Conservation (phyloP, 1,284 basidiomycete species). For the Ganoderma boninense region DNA sequence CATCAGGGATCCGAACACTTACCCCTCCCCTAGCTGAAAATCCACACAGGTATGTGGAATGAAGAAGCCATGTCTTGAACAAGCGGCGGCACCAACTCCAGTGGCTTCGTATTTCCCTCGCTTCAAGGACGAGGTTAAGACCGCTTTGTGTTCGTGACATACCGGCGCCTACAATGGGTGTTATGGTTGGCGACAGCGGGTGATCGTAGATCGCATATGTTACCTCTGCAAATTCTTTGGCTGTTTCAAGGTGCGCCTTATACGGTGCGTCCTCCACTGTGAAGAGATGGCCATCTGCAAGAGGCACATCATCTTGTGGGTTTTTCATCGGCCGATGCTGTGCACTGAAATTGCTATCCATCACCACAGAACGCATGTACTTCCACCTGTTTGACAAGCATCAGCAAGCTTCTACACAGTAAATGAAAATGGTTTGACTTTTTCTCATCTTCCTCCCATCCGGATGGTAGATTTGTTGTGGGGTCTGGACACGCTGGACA, state of each 20-base stretch:
- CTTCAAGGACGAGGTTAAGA: too few species aligned
- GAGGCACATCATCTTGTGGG: neutral
- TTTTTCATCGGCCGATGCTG: constrained; percentile 14
- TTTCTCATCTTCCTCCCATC: constrained; percentile 4
- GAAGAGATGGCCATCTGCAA: constrained; percentile 1
- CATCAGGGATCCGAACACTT: neutral
- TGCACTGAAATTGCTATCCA: constrained; percentile 20
- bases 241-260: neutral
- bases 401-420: neutral
- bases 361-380: neutral
- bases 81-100: too few species aligned
- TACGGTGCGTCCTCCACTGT: neutral
- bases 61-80: too few species aligned
- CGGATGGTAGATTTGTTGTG: neutral
- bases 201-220: too few species aligned
- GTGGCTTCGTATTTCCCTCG: too few species aligned
- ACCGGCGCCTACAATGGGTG: neutral
- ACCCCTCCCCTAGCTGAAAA: too few species aligned
- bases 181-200: too few species aligned
- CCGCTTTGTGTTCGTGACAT: neutral
- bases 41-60: too few species aligned
- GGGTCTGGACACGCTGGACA: constrained; percentile 5
- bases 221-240: neutral
- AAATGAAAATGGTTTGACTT: neutral
- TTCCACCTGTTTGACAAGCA: neutral